These are phyloP conservation scores for Punctularia strigosozonata DNA, from an alignment of 768 basidiomycete genomes.

Conservation along the genomic window DNA sequence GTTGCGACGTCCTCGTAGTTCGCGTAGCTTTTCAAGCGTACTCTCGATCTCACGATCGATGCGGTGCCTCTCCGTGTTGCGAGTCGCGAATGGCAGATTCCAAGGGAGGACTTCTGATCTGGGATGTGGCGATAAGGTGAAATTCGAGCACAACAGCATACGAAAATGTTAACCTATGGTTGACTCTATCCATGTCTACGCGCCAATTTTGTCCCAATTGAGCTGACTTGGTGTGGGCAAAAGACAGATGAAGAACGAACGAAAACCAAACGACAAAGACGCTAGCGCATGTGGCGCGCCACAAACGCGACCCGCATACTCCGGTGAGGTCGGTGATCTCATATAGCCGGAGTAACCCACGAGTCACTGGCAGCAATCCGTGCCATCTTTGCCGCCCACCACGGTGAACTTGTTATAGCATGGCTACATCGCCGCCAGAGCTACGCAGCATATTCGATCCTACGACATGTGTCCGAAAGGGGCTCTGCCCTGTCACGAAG, in stretches of 20 bases:
- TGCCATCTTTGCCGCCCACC: background rate
- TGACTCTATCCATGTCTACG: too few relatives aligned
- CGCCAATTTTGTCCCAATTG: too few relatives aligned
- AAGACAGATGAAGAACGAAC: background rate
- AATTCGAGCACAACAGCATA: too few relatives aligned
- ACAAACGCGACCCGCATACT: too few relatives aligned
- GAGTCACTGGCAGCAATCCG: background rate
- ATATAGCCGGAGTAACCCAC: background rate
- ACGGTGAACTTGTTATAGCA: background rate
- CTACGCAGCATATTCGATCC: slow-evolving; percentile 43
- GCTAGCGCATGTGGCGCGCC: background rate
- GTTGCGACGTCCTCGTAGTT: too few relatives aligned
- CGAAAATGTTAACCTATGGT: too few relatives aligned
- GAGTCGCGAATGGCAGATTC: too few relatives aligned
- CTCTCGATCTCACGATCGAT: too few relatives aligned
- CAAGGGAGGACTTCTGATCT: too few relatives aligned
- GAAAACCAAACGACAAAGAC: background rate
- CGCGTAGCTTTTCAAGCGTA: too few relatives aligned
- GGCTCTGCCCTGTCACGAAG: slow-evolving; percentile 62
- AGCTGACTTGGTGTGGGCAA: background rate
- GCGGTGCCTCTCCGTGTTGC: too few relatives aligned
- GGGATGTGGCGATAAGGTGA: too few relatives aligned
- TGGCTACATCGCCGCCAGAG: slow-evolving; percentile 5
- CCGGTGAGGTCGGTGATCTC: background rate
- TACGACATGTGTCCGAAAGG: slow-evolving; percentile 50